Percentiles rank a stretch among this genome's conserved stretches.
These are phyloP conservation scores for Ganoderma multipileum DNA, from an alignment of 1,284 basidiomycete species.

Conservation along the genomic window DNA sequence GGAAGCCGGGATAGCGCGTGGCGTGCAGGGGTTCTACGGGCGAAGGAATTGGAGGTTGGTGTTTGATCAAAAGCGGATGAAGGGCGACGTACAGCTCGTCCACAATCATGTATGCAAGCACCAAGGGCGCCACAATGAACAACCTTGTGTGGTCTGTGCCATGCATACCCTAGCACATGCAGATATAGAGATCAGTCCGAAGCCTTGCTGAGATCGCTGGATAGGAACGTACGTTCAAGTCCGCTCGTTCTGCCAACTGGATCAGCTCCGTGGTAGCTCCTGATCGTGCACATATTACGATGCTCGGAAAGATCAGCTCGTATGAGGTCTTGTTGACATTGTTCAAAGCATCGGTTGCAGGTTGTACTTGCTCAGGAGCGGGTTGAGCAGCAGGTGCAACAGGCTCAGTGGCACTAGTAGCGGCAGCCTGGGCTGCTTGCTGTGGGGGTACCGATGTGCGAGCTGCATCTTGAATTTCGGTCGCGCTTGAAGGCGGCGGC, in stretches of 20 bases:
- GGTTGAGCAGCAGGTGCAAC: slow-evolving; percentile 34
- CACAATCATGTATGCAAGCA: slow-evolving; percentile 65
- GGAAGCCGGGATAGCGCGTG: slow-evolving; percentile 62
- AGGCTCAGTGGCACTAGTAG: slow-evolving; percentile 16
- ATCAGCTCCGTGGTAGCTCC: slow-evolving; percentile 53
- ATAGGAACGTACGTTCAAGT: slow-evolving; percentile 53
- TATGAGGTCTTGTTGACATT: slow-evolving; percentile 26
- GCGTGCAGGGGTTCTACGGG: slow-evolving; percentile 55
- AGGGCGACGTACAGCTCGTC: slow-evolving; percentile 59
- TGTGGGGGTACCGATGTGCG: slow-evolving; percentile 30
- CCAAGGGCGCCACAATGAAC: slow-evolving; percentile 60
- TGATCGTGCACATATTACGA: slow-evolving; percentile 52
- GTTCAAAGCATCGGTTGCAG: slow-evolving; percentile 17
- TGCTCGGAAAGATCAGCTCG: slow-evolving; percentile 45
- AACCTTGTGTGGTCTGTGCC: slow-evolving; percentile 54
- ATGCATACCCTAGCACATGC: slow-evolving; percentile 42
- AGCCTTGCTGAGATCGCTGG: background rate
- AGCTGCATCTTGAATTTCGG: slow-evolving; percentile 57
- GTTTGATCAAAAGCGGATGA: background rate
- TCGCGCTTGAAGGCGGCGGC: slow-evolving; percentile 60
- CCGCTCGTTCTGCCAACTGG: slow-evolving; percentile 55
- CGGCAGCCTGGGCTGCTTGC: slow-evolving; percentile 12
- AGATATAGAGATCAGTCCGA: background rate
- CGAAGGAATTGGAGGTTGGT: slow-evolving; percentile 1
- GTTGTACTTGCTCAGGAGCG: slow-evolving; percentile 20